phyloP scores from a whole-genome alignment of 179 eudicot species.

The Pouteria campechiana region DNA sequence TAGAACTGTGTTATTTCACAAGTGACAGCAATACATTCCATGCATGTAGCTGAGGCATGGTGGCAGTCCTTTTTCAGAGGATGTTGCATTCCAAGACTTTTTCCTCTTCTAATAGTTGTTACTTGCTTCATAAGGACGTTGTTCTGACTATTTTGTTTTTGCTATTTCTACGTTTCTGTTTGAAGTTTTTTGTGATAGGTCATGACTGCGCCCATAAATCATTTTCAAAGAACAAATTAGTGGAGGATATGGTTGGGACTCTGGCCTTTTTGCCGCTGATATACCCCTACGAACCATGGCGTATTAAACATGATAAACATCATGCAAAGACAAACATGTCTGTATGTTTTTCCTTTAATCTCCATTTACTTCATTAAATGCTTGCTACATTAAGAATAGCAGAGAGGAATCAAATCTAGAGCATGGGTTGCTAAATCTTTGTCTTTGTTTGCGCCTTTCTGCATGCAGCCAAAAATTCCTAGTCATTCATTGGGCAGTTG shows the following conservation, averaged over 20 bases:
- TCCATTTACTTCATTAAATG: background rate
- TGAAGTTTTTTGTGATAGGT: conserved; percentile 88
- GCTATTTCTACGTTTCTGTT: conserved; percentile 14
- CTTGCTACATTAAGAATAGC: too few relatives aligned
- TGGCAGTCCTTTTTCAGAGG: too few relatives aligned
- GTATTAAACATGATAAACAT: conserved; percentile 95
- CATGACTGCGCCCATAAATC: conserved; percentile 99
- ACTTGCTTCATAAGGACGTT: background rate
- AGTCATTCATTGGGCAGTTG: too few relatives aligned
- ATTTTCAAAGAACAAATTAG: conserved; percentile 80
- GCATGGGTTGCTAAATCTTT: too few relatives aligned
- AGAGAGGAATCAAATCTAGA: too few relatives aligned
- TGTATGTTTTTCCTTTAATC: conserved; percentile 11
- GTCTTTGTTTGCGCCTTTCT: too few relatives aligned
- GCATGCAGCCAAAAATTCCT: too few relatives aligned
- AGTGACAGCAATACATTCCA: too few relatives aligned
- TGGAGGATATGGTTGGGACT: conserved; percentile 94
- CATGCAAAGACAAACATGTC: conserved; percentile 97
- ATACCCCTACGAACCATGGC: conserved; percentile 98
- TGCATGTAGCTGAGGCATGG: too few relatives aligned
- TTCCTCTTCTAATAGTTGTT: background rate
- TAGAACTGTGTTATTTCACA: too few relatives aligned
- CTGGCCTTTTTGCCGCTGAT: conserved; percentile 85
- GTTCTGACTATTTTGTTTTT: conserved; percentile 6
- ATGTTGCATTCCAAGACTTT: too few relatives aligned